Base-by-base conservation (phyloP, 2,329 filamentous ascomycete species). In the Lecanoromycetidae sp. region DNA sequence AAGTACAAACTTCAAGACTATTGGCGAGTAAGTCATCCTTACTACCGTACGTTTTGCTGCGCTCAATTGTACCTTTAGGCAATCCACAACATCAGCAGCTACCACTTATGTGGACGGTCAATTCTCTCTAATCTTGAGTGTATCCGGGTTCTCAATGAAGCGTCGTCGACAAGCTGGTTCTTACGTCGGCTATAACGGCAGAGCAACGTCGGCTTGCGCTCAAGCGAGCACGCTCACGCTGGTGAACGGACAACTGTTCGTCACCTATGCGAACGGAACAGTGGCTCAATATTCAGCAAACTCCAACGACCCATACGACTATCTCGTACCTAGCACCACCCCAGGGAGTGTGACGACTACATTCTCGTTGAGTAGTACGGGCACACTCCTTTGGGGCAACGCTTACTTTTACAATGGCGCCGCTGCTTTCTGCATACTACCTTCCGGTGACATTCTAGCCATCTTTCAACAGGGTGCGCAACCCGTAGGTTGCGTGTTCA, bases 321-420 rank as follows among this genome's bases (percentile, higher is more conserved):
- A 49, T 35, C 55, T 56, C 35, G 51, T 49, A 19, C 43, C 55
- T 5, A 51, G 42, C 22, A 29, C 48, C 19, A 51, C 26, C 17
- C 48, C 54, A 8, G 53, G 55, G n/a, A n/a, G 30, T 22, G 46
- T 55, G 25, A 53, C 42, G n/a, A 55, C 48, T 17, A 52, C 52
- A 5, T 56, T 56, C 41, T 46, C 50, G 2, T 44, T 56, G n/a
- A 53, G 55, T 41, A 26, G 35, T 15, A 30, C 46, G 10, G 52
- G 53, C 25, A 51, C 50, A 30, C 49, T 56, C 8, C 33, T 53
- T 25, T 56, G 55, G 55, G 48, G 30, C 5, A 55, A 54, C 32
- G 19, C 48, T n/a, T 26, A 25, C 1, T 56, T 56, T 37, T 53
- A 39, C 41, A 55, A 55, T 20, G 48, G 52, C 32, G 39, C 46